Conservation (phyloP, 2,329 filamentous ascomycete genomes). For the Cephalotrichum gorgonifer region DNA sequence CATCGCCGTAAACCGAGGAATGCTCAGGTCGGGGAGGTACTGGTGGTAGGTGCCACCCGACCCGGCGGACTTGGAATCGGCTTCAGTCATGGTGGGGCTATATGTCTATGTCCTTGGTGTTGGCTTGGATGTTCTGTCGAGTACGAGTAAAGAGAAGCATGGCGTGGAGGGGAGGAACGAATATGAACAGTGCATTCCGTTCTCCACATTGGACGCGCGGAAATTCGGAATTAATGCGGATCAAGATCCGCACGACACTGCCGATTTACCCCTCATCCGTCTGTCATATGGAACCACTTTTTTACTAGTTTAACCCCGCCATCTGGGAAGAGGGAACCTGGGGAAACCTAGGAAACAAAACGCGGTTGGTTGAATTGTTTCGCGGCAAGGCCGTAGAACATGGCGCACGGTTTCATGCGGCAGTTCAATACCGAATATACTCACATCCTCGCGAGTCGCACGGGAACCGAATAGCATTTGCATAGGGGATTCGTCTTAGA, state of each 20-base stretch:
- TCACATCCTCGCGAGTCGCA: too few relatives aligned
- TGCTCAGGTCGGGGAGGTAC: constrained; percentile 47
- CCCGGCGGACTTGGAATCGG: neutral
- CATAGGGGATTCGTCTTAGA: too few relatives aligned
- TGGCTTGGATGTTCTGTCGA: neutral
- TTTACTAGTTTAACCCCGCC: too few relatives aligned
- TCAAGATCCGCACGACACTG: neutral
- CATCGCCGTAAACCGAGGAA: constrained; percentile 52
- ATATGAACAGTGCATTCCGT: neutral
- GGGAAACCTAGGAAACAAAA: too few relatives aligned
- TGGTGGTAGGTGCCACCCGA: constrained; percentile 7
- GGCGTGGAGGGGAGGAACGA: neutral
- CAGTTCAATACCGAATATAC: too few relatives aligned
- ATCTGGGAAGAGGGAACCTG: too few relatives aligned
- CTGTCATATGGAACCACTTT: neutral
- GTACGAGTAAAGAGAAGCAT: neutral
- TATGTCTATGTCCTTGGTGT: neutral
- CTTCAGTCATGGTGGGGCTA: neutral
- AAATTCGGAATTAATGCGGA: neutral
- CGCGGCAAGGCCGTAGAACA: too few relatives aligned
- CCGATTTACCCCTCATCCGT: neutral
- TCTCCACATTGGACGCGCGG: neutral
- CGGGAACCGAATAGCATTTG: too few relatives aligned
- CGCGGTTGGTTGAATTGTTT: too few relatives aligned
- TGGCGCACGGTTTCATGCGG: too few relatives aligned